These are phyloP conservation scores for Solanum tacnaense DNA, from an alignment of 257 asterid species.

Conservation along the genomic window DNA sequence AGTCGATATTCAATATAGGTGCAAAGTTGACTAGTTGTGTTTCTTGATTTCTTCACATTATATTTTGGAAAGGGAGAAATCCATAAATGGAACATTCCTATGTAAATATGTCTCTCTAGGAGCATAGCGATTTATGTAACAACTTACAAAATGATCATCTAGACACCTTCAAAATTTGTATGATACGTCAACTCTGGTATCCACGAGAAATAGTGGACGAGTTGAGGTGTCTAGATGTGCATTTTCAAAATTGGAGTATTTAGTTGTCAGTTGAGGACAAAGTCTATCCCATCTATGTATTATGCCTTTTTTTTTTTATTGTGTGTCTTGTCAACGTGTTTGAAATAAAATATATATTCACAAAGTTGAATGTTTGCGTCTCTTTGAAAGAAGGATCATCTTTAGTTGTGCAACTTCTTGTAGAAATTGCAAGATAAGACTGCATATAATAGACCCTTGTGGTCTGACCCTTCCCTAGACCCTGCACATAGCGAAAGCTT, in stretches of 20 bases:
- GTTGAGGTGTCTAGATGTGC: background rate
- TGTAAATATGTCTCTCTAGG: background rate
- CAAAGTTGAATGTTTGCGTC: background rate
- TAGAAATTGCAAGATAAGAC: background rate
- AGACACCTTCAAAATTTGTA: background rate
- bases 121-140: background rate
- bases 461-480: background rate
- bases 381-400: accelerated
- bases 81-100: background rate
- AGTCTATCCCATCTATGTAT: background rate
- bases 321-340: background rate
- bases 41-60: background rate
- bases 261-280: background rate
- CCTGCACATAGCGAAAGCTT: background rate
- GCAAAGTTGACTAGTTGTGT: background rate
- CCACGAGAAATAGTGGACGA: background rate
- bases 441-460: accelerated
- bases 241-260: background rate
- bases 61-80: background rate
- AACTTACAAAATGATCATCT: background rate
- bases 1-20: background rate
- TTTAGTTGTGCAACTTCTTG: background rate
- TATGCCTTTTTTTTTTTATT: background rate
- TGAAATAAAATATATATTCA: background rate
- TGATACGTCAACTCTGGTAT: background rate